Evolutionary conservation across 345 rosid species (phyloP).

Genomic region (Fremontodendron californicum): DNA sequence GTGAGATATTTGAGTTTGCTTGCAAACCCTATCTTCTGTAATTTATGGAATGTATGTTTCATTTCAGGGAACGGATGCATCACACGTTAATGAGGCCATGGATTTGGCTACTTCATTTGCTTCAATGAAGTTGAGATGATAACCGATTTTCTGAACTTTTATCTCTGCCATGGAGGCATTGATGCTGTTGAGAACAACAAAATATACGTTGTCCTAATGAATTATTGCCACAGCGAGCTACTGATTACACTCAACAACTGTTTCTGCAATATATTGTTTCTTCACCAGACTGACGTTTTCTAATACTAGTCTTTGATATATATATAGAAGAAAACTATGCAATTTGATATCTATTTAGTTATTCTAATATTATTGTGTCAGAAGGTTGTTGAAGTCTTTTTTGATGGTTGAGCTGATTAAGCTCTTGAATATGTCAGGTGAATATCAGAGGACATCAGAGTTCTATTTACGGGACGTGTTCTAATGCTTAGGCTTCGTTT

Average conservation of each 20-base stretch:
- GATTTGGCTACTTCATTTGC: slow-evolving; percentile 68
- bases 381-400: too few species aligned
- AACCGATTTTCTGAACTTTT: not conserved
- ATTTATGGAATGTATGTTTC: not conserved
- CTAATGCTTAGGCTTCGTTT: too few species aligned
- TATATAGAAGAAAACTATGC: not conserved
- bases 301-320: not conserved
- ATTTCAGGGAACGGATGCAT: slow-evolving; percentile 80
- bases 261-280: not conserved
- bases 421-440: too few species aligned
- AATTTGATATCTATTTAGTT: not conserved
- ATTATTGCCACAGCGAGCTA: not conserved
- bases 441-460: too few species aligned
- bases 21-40: not conserved
- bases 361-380: not conserved
- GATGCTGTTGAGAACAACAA: not conserved
- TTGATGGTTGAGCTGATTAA: too few species aligned
- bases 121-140: slow-evolving; percentile 66
- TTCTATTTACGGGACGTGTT: too few species aligned
- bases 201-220: not conserved
- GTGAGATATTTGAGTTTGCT: not conserved
- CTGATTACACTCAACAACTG: not conserved
- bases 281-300: not conserved
- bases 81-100: slow-evolving; percentile 60
- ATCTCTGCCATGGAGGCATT: not conserved